Evolutionary conservation across 179 eudicot species (phyloP), one percentile per base, ranked within the genome.

Genomic region (Corrigiola litoralis): DNA sequence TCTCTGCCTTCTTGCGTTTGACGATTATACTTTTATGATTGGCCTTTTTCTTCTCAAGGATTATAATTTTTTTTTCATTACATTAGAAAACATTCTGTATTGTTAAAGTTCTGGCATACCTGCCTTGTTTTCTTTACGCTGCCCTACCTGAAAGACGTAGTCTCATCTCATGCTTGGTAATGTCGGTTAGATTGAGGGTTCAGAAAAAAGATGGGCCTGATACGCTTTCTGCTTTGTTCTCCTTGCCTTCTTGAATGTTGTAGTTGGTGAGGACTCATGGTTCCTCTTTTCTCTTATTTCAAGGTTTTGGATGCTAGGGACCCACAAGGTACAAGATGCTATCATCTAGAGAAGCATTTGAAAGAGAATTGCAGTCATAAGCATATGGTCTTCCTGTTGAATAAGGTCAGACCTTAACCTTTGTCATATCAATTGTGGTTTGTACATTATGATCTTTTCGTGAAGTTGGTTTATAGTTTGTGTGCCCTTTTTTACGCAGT

Each of bases 281-380:
- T 46, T 60, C 20, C 24, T 61, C 7, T 20, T 17, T 24, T 24
- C 51, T 66, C 14, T 44, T 14, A 41, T 27, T 41, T 66, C 44
- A 69, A 92, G 98, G 97, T 94, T 58, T 75, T 94, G 84, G 99
- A 94, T 86, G 99, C 97, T 12, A 84, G 97, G 67, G 99, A 94
- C 65, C 99, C 99, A 12, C 91, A 79, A 75, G 99, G 99, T 66
- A 94, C 99, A 53, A 78, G 99, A 68, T 94, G 99, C 79, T 85
- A 75, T 81, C 99, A 94, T 74, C 73, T 94, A 65, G 99, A 94
- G 84, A 90, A 75, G 87, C 99, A 94, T 82, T 67, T 94, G 72
- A 94, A 82, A 72, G 96, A 86, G 79, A 82, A 94, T 66, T 88
- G 96, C 84, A 77, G 71, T 53, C 97, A 90, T 62, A 94, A 90